Evolutionary conservation across 257 asterid genomes (phyloP).

Genomic region (Fraxinus quadrangulata): DNA sequence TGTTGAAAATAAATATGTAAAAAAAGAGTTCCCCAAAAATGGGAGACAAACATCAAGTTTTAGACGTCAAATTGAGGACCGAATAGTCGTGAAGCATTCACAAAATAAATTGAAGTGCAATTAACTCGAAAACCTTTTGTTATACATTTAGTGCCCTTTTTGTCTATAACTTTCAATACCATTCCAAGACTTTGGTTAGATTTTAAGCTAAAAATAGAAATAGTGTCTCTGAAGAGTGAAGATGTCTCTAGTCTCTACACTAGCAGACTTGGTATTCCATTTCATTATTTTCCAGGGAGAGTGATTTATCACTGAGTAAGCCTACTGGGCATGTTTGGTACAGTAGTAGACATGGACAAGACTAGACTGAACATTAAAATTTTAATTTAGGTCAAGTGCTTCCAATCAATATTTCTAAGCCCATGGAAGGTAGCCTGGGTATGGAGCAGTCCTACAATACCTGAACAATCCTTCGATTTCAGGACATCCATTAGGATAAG

Average conservation of each 20-base stretch:
- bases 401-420: constrained; percentile 23
- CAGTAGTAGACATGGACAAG: background rate
- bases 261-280: background rate
- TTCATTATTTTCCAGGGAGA: background rate
- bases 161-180: too few relatives aligned
- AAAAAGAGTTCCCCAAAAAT: too few relatives aligned
- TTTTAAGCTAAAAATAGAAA: background rate
- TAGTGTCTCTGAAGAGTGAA: background rate
- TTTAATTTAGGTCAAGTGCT: too few relatives aligned
- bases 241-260: background rate
- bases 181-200: constrained; percentile 28
- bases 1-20: too few relatives aligned
- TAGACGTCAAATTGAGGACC: too few relatives aligned
- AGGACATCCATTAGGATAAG: constrained; percentile 95
- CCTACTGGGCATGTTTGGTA: background rate
- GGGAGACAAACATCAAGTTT: too few relatives aligned
- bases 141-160: too few relatives aligned
- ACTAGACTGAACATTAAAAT: too few relatives aligned
- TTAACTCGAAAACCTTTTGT: too few relatives aligned
- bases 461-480: constrained; percentile 78
- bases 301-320: background rate
- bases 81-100: too few relatives aligned
- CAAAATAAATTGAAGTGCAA: too few relatives aligned
- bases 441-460: constrained; percentile 72
- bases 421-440: constrained; percentile 84